Base-by-base conservation (phyloP, 345 rosid genomes). In the Anacardium occidentale region DNA sequence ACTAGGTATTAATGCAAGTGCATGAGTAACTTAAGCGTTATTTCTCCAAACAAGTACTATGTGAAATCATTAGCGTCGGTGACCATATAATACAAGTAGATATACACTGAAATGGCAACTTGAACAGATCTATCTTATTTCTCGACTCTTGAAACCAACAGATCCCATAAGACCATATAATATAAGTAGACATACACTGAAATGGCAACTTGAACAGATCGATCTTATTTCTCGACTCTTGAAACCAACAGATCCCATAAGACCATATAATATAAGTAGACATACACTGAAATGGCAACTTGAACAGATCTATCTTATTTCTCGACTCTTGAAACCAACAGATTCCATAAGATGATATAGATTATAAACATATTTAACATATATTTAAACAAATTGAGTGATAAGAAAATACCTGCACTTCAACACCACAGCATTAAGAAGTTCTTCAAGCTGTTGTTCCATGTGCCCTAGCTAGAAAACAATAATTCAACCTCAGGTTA, bases 401-500 rank as follows among this genome's bases (percentile, higher is more conserved):
- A 47, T 57, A 52, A 32, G 73, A 52, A 55, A 42, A 22, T 78
- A 83, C 86, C 86, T 83, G 84, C 86, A 86, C 62, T 74, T 80
- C 18, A 83, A 72, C 74, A 75, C 68, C 66, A 83, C 82, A 48
- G 69, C 10, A 77, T 83, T 78, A 61, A 85, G 87, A 76, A 84
- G 78, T 64, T 81, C 78, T 76, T 85, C 91, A 10, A 89, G 85
- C 57, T 76, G 77, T 57, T 34, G 70, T 74, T 87, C 88, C 91
- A 87, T 89, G 80, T 85, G 73, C 18, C 58, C 76, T 32, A 89
- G 73, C 88, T 87, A 54, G 62, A 74, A 65, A 56, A 54, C 7
- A 77, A 71, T 34, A 48, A 59, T 34, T 26, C 11, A 26, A 29
- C 64, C n/a, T 64, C 73, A 59, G 40, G 37, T 66, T 66, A 51